phyloP scores from a whole-genome alignment of 306 rosid genomes.

The Sicyos edulis region DNA sequence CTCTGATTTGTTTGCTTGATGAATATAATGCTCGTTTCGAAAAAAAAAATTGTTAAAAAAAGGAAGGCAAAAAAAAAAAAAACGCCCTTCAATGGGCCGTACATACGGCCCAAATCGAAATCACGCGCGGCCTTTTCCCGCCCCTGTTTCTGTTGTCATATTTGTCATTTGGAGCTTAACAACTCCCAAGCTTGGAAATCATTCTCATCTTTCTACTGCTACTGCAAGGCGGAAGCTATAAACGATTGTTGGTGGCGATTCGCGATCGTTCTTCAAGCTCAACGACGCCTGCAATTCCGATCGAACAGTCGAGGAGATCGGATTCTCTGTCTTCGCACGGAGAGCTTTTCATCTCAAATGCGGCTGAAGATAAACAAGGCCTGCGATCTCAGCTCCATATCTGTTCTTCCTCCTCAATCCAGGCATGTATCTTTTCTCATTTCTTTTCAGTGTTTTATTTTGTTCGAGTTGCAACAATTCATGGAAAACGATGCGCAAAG shows the following conservation, averaged over 20 bases:
- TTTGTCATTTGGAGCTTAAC: constrained; percentile 7
- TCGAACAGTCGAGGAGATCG: neutral
- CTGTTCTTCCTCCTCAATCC: constrained; percentile 75
- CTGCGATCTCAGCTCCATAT: constrained; percentile 77
- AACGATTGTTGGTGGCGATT: neutral
- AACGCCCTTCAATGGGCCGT: too few relatives aligned
- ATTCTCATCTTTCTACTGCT: neutral
- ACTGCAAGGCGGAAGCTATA: neutral
- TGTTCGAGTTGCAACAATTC: neutral
- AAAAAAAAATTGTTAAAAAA: too few relatives aligned
- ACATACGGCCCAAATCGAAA: constrained; percentile 1
- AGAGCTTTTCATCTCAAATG: constrained; percentile 26
- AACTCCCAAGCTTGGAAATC: constrained; percentile 1
- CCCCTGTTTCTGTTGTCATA: neutral
- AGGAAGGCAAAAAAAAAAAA: too few relatives aligned
- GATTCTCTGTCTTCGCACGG: constrained; percentile 1
- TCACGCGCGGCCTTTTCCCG: neutral
- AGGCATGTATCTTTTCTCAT: constrained; percentile 31
- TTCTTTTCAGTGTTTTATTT: neutral
- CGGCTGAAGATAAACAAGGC: constrained; percentile 84
- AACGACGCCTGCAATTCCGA: neutral
- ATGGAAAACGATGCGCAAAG: neutral
- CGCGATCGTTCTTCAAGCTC: neutral
- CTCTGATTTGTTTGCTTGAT: too few relatives aligned
- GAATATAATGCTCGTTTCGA: too few relatives aligned